Evolutionary conservation across 2,329 filamentous ascomycete genomes (phyloP), one percentile per base, ranked within the genome.

Genomic region (Colletotrichum sp.): DNA sequence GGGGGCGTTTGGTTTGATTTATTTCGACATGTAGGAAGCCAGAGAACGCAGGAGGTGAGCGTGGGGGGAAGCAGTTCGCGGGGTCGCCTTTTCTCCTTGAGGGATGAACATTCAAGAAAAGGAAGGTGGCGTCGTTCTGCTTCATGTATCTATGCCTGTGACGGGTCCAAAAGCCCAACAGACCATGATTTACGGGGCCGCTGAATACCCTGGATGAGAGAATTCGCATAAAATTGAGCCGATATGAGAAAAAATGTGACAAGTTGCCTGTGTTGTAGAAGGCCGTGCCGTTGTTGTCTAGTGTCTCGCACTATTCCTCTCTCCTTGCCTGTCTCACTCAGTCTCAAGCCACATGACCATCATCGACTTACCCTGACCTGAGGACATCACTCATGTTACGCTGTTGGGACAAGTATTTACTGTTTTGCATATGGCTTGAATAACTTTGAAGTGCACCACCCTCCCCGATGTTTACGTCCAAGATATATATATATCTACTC

Each of bases 131-230:
- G 55, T 57, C 32, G 59, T 28, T 52, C 26, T 49, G 26, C 57
- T 36, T 44, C 57, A 26, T 34, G 57, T 63, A 60, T 52, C 26
- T 36, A 26, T 36, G 36, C 21, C 57, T 52, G 68, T 28, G 26
- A 26, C n/a, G 59, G 28, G n/a, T 21, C n/a, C 26, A 44, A 18
- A 49, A 26, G 63, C 55, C 55, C 28, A 65, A n/a, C 32, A 62
- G 34, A 24, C n/a, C 68, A 71, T 49, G 68, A 71, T 64, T 55
- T 49, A 28, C 44, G 49, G 68, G 49, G 57, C 70, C 49, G 49
- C 65, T 74, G 49, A 76, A 76, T 76, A 76, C 70, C 70, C 74
- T 65, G 44, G 72, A 74, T 26, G 65, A 76, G 70, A 74, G 66
- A 69, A 34, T 52, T 21, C 44, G 21, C 36, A 59, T 34, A 59